phyloP scores from a whole-genome alignment of 495 filamentous ascomycete species.

The Penicillium turbatum region DNA sequence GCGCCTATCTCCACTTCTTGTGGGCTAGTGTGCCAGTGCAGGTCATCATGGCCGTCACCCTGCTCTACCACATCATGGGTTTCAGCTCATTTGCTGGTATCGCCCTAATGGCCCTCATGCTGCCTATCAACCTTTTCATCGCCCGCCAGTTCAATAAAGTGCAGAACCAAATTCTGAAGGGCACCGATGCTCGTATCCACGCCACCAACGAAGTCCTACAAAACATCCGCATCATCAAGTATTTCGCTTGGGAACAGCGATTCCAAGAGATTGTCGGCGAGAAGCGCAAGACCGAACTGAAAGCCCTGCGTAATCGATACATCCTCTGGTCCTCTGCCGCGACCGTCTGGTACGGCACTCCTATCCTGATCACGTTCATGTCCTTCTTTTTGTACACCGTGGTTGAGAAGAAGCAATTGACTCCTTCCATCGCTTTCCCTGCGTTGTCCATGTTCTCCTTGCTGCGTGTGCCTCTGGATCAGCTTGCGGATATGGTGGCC shows the following conservation, averaged over 20 bases:
- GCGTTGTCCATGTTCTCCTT: slow-evolving; percentile 93
- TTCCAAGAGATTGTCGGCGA: slow-evolving; percentile 85
- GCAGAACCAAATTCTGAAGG: slow-evolving; percentile 87
- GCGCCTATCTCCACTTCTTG: slow-evolving; percentile 87
- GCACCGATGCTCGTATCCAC: slow-evolving; percentile 94
- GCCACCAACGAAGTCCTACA: slow-evolving; percentile 95
- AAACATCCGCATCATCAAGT: slow-evolving; percentile 99
- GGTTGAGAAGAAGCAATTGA: slow-evolving; percentile 81
- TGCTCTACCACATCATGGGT: slow-evolving; percentile 87
- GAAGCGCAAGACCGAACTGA: slow-evolving; percentile 75
- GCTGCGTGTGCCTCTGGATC: slow-evolving; percentile 91
- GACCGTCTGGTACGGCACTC: slow-evolving; percentile 94
- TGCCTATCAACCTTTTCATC: slow-evolving; percentile 85
- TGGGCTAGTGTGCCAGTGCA: slow-evolving; percentile 83
- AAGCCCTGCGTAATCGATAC: slow-evolving; percentile 73
- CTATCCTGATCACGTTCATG: slow-evolving; percentile 91
- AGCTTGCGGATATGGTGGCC: slow-evolving; percentile 97
- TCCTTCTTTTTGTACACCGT: slow-evolving; percentile 92
- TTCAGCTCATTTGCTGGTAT: slow-evolving; percentile 93
- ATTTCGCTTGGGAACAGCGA: slow-evolving; percentile 96
- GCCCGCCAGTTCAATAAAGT: slow-evolving; percentile 76
- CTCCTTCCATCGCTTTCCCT: slow-evolving; percentile 93
- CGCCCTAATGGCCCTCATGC: slow-evolving; percentile 79
- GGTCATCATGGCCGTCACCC: slow-evolving; percentile 63
- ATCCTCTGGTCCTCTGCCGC: slow-evolving; percentile 88